These are phyloP conservation scores for Schizosaccharomyces versatilis DNA, from an alignment of 1,139 yeast genomes.

Conservation along the genomic window DNA sequence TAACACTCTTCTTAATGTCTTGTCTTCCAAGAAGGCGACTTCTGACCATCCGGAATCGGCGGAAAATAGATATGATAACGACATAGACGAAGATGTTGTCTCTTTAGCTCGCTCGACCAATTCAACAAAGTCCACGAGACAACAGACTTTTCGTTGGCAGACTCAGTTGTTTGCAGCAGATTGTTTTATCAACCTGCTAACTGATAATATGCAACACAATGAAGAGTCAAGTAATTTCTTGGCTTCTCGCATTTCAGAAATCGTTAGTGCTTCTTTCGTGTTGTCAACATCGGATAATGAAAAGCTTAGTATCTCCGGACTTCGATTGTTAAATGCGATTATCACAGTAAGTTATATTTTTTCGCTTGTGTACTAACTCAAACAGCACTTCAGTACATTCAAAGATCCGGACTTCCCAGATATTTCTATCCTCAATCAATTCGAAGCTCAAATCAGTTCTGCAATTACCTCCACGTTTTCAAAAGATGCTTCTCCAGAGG, in stretches of 20 bases:
- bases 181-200: not conserved
- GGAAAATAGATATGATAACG: not conserved
- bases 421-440: not conserved
- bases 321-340: not conserved
- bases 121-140: not conserved
- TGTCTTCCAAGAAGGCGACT: not conserved
- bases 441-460: not conserved
- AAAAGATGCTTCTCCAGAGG: not conserved
- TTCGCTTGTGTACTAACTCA: not conserved
- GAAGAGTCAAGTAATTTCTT: not conserved
- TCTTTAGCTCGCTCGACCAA: not conserved
- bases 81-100: not conserved
- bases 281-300: not conserved
- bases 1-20: not conserved
- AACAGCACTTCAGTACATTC: not conserved
- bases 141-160: not conserved
- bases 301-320: not conserved
- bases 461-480: not conserved
- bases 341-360: not conserved
- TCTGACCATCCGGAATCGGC: not conserved
- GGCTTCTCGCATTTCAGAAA: not conserved
- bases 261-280: not conserved
- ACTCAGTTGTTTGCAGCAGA: not conserved
- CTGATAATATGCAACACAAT: not conserved
- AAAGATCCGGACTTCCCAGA: not conserved